phyloP scores from a whole-genome alignment of 495 filamentous ascomycete genomes.

The Aeminium ludgeri region DNA sequence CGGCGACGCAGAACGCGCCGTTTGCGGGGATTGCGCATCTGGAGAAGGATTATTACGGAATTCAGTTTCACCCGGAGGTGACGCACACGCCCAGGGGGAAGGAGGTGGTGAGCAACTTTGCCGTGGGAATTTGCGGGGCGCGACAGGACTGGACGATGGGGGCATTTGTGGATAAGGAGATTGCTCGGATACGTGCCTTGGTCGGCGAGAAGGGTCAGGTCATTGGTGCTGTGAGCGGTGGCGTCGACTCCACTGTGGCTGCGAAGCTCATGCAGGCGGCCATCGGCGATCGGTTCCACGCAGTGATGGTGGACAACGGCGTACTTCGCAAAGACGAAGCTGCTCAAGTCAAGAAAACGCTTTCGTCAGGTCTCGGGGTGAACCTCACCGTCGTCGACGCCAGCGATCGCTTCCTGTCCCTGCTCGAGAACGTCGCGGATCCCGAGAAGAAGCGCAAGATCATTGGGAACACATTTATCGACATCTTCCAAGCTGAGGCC shows the following conservation, averaged over 20 bases:
- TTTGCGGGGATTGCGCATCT: conserved; percentile 70
- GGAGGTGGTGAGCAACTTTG: conserved; percentile 60
- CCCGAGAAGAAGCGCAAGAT: conserved; percentile 91
- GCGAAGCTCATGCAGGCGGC: conserved; percentile 71
- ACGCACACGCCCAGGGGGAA: conserved; percentile 51
- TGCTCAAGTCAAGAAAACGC: conserved; percentile 54
- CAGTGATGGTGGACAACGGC: conserved; percentile 77
- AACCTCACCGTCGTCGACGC: conserved; percentile 82
- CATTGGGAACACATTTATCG: conserved; percentile 74
- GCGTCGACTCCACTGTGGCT: conserved; percentile 83
- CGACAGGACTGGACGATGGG: conserved; percentile 67
- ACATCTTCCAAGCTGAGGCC: conserved; percentile 71
- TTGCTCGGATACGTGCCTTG: conserved; percentile 53
- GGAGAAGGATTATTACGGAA: conserved; percentile 49
- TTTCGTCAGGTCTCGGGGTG: conserved; percentile 65
- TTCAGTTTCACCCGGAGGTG: conserved; percentile 84
- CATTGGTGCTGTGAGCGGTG: conserved; percentile 71
- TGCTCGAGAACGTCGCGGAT: conserved; percentile 51
- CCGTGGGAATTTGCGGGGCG: conserved; percentile 59
- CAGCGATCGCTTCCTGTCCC: conserved; percentile 50
- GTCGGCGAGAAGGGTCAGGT: conserved; percentile 72
- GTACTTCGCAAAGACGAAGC: conserved; percentile 79
- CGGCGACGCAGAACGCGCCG: conserved; percentile 54
- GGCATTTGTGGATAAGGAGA: conserved; percentile 62
- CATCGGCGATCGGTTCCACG: conserved; percentile 76